Percentiles rank a stretch among this genome's conserved stretches.
These are phyloP conservation scores for Xylaria flabelliformis DNA, from an alignment of 495 filamentous ascomycete species.

Conservation along the genomic window DNA sequence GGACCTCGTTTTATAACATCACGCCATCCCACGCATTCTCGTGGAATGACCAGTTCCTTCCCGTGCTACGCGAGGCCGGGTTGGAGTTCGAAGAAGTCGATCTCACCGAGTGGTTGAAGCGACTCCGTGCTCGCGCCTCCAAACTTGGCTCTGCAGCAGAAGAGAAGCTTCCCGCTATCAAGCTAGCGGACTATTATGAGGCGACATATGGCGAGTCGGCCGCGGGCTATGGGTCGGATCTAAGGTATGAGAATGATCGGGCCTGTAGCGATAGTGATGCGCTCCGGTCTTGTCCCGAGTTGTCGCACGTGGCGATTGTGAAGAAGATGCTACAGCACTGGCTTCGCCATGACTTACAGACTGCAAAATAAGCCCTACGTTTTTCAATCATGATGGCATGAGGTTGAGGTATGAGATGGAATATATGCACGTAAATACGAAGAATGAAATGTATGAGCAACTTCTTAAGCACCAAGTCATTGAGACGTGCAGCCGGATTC, in stretches of 20 bases:
- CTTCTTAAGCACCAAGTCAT: not conserved
- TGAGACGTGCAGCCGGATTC: not conserved
- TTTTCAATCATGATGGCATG: not conserved
- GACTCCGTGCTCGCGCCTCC: constrained; percentile 43
- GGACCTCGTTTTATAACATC: constrained; percentile 52
- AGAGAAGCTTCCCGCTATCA: constrained; percentile 49
- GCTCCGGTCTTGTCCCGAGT: constrained; percentile 32
- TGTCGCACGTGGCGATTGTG: constrained; percentile 31
- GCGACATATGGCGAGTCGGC: constrained; percentile 41
- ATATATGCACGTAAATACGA: not conserved
- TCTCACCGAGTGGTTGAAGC: constrained; percentile 53
- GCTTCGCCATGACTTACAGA: constrained; percentile 15
- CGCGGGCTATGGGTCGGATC: constrained; percentile 22
- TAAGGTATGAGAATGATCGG: constrained; percentile 31
- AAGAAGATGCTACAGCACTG: constrained; percentile 37
- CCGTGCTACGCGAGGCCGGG: constrained; percentile 47
- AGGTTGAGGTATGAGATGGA: not conserved
- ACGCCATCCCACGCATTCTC: constrained; percentile 51
- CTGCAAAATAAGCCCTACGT: not conserved
- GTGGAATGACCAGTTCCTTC: constrained; percentile 57
- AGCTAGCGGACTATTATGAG: constrained; percentile 55
- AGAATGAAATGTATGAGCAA: not conserved
- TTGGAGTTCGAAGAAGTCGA: constrained; percentile 51
- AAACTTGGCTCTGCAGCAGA: constrained; percentile 45
- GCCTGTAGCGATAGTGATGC: constrained; percentile 35